Evolutionary conservation across 1,284 basidiomycete species (phyloP), one percentile per base, ranked within the genome.

Genomic region (Phaffia rhodozyma): DNA sequence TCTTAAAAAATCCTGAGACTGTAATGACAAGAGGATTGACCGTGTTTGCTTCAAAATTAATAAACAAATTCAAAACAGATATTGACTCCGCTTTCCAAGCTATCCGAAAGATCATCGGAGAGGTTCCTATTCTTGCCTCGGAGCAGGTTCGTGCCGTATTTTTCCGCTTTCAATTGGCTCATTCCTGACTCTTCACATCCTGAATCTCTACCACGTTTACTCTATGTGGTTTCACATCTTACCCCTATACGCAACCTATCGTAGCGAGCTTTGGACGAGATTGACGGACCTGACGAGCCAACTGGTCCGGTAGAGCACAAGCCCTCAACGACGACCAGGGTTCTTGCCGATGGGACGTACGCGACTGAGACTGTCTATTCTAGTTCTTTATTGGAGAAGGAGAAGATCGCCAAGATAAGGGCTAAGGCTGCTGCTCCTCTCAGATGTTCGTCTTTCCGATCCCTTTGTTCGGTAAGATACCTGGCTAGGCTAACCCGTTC

Each of bases 341-440:
- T 98, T 1, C 79, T 97, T 52, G 92, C 92, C 25, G 96, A 99
- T 72, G 96, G 96, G 20, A 98, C 94, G 2, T 98, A 98, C 74
- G 94, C 93, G 0, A 97, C 93, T 4, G 96, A 98, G 78, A 91
- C 91, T 0, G 90, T 90, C 16, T 97, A 87, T 77, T 80, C 81
- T 18, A 85, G 85, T 30, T 84, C 84, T 58, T 80, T 84, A 27
- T 59, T 60, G 54, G 63, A 65, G 63, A 65, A 65, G 80, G 83
- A 53, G 77, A 80, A 53, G 86, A 85, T 9, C 81, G 82, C 58
- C 76, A 89, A 60, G 89, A 93, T 89, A 67, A 91, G 91, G 74
- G 82, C 86, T 34, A 87, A 90, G 32, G 78, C 84, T 27, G 97
- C 97, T 77, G 94, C 94, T 1, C 92, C 93, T 38, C 78, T 98